Percentiles rank a stretch among this genome's conserved stretches.
phyloP scores from a whole-genome alignment of 345 rosid genomes.

The Salix purpurea region DNA sequence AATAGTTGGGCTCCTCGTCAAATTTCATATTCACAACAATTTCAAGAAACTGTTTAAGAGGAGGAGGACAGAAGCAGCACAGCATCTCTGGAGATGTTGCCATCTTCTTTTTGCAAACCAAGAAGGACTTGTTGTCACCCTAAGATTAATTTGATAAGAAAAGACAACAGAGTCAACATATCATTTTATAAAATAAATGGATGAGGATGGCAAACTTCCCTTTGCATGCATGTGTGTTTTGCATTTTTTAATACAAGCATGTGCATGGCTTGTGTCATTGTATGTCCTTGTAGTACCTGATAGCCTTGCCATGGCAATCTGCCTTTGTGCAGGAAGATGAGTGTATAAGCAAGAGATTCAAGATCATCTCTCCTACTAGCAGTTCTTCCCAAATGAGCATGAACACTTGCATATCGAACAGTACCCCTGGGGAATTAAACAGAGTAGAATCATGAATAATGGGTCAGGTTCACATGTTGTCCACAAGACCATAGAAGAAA shows the following conservation, averaged over 20 bases:
- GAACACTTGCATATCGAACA: slow-evolving; percentile 36
- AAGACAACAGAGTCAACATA: background rate
- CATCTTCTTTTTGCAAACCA: slow-evolving; percentile 39
- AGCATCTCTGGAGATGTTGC: slow-evolving; percentile 31
- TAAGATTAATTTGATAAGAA: background rate
- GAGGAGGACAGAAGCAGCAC: slow-evolving; percentile 31
- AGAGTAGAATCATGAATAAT: background rate
- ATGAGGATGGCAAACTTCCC: background rate
- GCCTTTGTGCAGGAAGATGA: slow-evolving; percentile 32
- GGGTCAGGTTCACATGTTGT: background rate
- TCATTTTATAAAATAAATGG: background rate
- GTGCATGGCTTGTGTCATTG: background rate
- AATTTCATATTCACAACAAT: slow-evolving; percentile 35
- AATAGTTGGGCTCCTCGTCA: slow-evolving; percentile 34
- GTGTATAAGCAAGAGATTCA: slow-evolving; percentile 34
- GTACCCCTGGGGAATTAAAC: slow-evolving; percentile 21
- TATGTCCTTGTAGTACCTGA: slow-evolving; percentile 12
- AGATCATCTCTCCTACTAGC: slow-evolving; percentile 37
- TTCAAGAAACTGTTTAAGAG: slow-evolving; percentile 30
- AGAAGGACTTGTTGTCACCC: slow-evolving; percentile 35
- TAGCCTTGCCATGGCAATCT: slow-evolving; percentile 41
- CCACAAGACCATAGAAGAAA: background rate
- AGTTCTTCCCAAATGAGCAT: slow-evolving; percentile 37
- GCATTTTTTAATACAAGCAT: background rate
- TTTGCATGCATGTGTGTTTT: background rate